Evolutionary conservation across 768 basidiomycete species (phyloP), one percentile per base, ranked within the genome.

Genomic region (Tylopilus vinaceipallidus): DNA sequence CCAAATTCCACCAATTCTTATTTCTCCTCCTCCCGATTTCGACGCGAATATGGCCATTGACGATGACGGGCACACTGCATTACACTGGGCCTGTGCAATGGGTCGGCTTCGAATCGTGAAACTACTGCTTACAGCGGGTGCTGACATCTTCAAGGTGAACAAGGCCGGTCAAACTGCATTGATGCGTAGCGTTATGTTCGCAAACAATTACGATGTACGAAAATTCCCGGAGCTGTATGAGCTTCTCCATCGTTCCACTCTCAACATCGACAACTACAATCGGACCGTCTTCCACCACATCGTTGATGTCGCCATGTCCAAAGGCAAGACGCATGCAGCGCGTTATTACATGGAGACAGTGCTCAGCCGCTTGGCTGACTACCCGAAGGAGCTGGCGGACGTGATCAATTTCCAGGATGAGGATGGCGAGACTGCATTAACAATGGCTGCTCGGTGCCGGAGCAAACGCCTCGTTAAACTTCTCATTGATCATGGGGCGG

Each of bases 81-180:
- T 99, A 13, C 97, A 99, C 59, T 99, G 97, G 97, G 95, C 95
- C 4, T 95, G 92, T 61, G 97, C 97, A 11, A 98, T 99, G 95
- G 97, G 97, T 26, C 88, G 97, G 35, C 85, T 98, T 47, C 85
- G 95, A 29, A 88, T 98, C 53, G 93, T 98, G 60, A 98, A 98
- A 66, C 77, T 98, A 8, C 78, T 99, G 23, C 77, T 99, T 35
- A 88, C 91, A 0, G 90, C 95, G 3, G 94, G 95, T 17, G 95
- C 95, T 13, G 94, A 98, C 65, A 92, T 97, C 56, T 99, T 95
- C 77, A 86, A 89, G 57, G 93, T 95, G 56, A 99, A 98, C 73
- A 91, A 88, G 62, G 83, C 92, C 11, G 97, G 97, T 3, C 97
- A 98, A 69, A 98, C 97, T 13, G 88, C 95, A 2, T 73, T 99